Conservation (phyloP, 495 filamentous ascomycete species). For the Daldinia bambusicola region DNA sequence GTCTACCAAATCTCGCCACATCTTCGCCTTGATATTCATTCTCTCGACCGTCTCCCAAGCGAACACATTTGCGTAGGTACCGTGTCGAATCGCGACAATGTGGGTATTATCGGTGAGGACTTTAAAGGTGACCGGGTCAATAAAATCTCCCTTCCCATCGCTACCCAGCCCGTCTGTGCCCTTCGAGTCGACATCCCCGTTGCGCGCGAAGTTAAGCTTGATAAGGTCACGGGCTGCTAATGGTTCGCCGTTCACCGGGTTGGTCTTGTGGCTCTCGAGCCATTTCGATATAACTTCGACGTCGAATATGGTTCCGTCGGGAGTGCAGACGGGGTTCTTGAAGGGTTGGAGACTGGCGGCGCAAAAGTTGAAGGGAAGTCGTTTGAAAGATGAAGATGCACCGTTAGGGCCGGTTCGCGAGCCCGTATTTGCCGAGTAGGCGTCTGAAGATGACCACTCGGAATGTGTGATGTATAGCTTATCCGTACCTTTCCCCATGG, state of each 20-base stretch:
- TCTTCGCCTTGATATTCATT: slow-evolving; percentile 96
- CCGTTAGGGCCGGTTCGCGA: slow-evolving; percentile 61
- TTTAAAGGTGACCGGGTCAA: slow-evolving; percentile 97
- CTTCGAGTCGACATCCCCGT: slow-evolving; percentile 70
- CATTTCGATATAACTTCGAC: slow-evolving; percentile 87
- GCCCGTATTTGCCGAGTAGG: slow-evolving; percentile 78
- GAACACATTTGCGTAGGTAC: slow-evolving; percentile 88
- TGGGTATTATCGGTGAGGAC: slow-evolving; percentile 98
- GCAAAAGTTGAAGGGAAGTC: slow-evolving; percentile 98
- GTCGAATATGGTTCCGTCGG: slow-evolving; percentile 83
- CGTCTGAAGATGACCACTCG: slow-evolving; percentile 93
- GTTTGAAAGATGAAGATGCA: slow-evolving; percentile 72
- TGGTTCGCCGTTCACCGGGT: slow-evolving; percentile 84
- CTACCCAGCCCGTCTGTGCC: slow-evolving; percentile 51
- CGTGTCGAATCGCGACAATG: slow-evolving; percentile 85
- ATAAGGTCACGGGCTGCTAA: slow-evolving; percentile 85
- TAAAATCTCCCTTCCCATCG: slow-evolving; percentile 76
- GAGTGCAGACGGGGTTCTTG: slow-evolving; percentile 83
- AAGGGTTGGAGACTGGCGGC: slow-evolving; percentile 94
- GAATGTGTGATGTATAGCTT: slow-evolving; percentile 95
- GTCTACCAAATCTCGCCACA: slow-evolving; percentile 91
- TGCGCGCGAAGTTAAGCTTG: slow-evolving; percentile 90
- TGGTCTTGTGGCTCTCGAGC: slow-evolving; percentile 92
- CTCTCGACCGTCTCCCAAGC: slow-evolving; percentile 94
- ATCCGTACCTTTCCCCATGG: slow-evolving; percentile 67